A percentile compares a stretch with the other conserved stretches of the same genome.
Evolutionary conservation across 495 filamentous ascomycete genomes (phyloP).

Genomic region (Penicillium bovifimosum): DNA sequence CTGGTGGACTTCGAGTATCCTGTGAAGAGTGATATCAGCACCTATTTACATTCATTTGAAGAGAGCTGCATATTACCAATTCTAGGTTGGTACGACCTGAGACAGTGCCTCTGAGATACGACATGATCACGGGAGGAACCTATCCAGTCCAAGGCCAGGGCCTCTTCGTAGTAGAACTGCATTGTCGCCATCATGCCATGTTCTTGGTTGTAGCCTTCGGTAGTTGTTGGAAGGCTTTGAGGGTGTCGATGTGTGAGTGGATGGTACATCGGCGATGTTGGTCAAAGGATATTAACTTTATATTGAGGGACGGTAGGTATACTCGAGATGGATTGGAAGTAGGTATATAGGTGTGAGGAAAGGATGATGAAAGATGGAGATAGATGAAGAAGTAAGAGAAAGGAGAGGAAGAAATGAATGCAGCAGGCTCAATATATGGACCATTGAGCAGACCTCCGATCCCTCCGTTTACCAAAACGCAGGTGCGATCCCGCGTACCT

Average conservation of each 20-base stretch:
- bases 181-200: neutral
- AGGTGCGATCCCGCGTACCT: neutral
- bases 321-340: neutral
- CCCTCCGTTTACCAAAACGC: neutral
- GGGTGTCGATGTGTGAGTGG: neutral
- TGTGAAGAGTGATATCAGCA: neutral
- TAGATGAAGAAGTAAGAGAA: conserved; percentile 1
- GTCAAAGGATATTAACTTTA: no score
- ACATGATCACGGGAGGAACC: neutral
- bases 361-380: neutral
- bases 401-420: neutral
- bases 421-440: neutral
- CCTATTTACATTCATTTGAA: neutral
- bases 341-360: neutral
- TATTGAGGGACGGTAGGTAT: no score
- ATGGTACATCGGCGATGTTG: neutral
- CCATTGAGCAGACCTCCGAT: neutral
- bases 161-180: neutral
- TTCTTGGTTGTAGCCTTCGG: neutral
- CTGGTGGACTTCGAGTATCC: neutral
- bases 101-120: no score
- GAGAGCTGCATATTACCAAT: neutral
- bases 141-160: neutral
- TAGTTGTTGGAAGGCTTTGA: neutral
- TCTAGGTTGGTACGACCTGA: no score